Base-by-base conservation (phyloP, 2,329 filamentous ascomycete genomes). In the Bimuria novae-zelandiae region DNA sequence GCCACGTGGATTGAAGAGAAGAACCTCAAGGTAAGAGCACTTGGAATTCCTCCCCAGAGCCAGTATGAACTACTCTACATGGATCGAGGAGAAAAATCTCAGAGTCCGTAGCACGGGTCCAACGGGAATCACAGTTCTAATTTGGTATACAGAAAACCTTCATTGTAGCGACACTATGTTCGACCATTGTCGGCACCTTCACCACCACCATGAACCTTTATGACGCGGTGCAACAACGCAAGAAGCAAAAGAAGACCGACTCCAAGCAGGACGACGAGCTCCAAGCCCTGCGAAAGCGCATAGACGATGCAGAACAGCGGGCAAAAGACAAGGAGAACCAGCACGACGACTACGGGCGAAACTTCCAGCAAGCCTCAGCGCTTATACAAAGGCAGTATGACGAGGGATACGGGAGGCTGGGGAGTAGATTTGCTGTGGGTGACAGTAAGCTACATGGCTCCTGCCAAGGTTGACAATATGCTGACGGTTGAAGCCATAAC, bases 1-100 rank as follows among this genome's bases (percentile, higher is more conserved):
- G 64, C 74, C 59, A 75, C 75, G 60, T 75, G 75, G 74, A 76
- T 76, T 50, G 74, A 76, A 66, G 75, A 76, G 66, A 74, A 75
- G 57, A 76, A 75, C 52, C 71, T 76, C 62, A 76, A 76, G 61
- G 71, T 73, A 65, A 52, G 49, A 40, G 22, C 14, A 16, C 16
- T 30, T 23, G 19, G 12, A 8, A 42, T 25, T 16, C 37, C 10
- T 42, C n/a, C 35, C 11, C 2, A 2, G 14, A 39, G 40, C 30
- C 41, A 7, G 2, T n/a, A 36, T 36, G 14, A 17, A 33, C 14
- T 36, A 36, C 33, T 36, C 10, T 17, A 36, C 33, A 17, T 36
- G 33, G 33, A 36, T 36, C 33, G 33, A 36, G n/a, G 14, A 36
- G 10, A 36, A 36, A 16, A 36, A 36, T 4, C 33, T 16, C 33